phyloP scores from a whole-genome alignment of 108 stramenopile species.

The Pseudonitzschia multiseries region DNA sequence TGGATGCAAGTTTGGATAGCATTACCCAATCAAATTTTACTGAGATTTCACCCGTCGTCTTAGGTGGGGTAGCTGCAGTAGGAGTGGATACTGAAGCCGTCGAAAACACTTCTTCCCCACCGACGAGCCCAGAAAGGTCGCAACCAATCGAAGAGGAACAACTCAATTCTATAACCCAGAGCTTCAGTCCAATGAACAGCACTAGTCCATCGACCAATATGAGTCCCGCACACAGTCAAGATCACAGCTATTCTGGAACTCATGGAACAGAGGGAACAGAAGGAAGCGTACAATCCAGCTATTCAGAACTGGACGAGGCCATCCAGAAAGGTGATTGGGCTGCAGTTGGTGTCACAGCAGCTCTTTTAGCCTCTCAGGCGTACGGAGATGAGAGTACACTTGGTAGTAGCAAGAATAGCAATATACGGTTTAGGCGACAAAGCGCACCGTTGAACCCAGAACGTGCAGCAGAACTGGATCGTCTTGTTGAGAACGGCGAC shows the following conservation, averaged over 20 bases:
- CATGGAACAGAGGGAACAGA: slow-evolving; percentile 21
- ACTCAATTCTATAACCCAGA: slow-evolving; percentile 33
- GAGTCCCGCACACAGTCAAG: slow-evolving; percentile 12
- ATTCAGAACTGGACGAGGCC: slow-evolving; percentile 65
- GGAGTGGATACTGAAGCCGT: slow-evolving; percentile 38
- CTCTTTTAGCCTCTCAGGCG: slow-evolving; percentile 59
- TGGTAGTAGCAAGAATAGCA: slow-evolving; percentile 24
- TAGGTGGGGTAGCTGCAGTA: slow-evolving; percentile 39
- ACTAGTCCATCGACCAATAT: slow-evolving; percentile 8
- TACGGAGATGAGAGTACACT: slow-evolving; percentile 32
- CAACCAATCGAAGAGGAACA: slow-evolving; percentile 2
- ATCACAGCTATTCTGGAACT: not conserved
- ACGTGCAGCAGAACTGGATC: slow-evolving; percentile 78
- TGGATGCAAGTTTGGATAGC: slow-evolving; percentile 35
- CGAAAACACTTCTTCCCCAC: slow-evolving; percentile 13
- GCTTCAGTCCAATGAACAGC: slow-evolving; percentile 11
- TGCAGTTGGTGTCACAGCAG: slow-evolving; percentile 83
- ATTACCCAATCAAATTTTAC: slow-evolving; percentile 21
- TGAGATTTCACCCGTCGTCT: slow-evolving; percentile 26
- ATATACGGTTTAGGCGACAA: not conserved
- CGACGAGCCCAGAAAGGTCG: slow-evolving; percentile 5
- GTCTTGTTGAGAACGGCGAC: slow-evolving; percentile 80
- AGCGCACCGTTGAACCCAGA: slow-evolving; percentile 34
- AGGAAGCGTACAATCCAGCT: slow-evolving; percentile 17
- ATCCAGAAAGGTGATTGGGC: slow-evolving; percentile 89